Evolutionary conservation across 192 early-diverging fungal species (phyloP), one percentile per base, ranked within the genome.

Genomic region (Lobulomyces angularis): DNA sequence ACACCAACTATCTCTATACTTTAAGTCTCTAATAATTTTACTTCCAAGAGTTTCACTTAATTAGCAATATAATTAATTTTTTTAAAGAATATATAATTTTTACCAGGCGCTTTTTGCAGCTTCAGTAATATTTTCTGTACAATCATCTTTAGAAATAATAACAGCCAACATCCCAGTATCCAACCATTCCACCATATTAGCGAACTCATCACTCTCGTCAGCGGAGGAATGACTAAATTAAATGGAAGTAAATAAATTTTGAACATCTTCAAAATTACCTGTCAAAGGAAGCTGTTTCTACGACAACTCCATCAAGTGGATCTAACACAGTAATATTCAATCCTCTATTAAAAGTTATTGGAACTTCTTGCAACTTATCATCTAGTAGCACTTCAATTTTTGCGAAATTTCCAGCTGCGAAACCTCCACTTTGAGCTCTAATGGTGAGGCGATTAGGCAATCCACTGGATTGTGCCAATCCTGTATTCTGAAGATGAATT

Each of bases 1-100:
- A 37, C 76, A 82, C 73, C 75, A 90, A 16, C 83, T 84, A 41
- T 90, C 86, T 32, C 84, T 75, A 52, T 82, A 84, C 24, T 57
- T 43, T 20, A 83, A 32, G 1, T 81, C 31, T 6, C 62, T 50
- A 37, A 84, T 66, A 17, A 40, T 48, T 0, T 45, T 38, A 25
- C 71, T 65, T 1, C 86, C 86, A 0, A 90, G 51, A n/a, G 60
- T 44, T 41, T 77, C 78, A 35, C n/a, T n/a, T n/a, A 67, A n/a
- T n/a, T n/a, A n/a, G n/a, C n/a, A n/a, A n/a, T n/a, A n/a, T n/a
- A n/a, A n/a, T n/a, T n/a, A n/a, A n/a, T n/a, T n/a, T n/a, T n/a
- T n/a, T n/a, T n/a, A n/a, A n/a, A n/a, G n/a, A n/a, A n/a, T n/a
- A n/a, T n/a, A n/a, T n/a, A n/a, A n/a, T n/a, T n/a, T n/a, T n/a